Percentiles rank a stretch among this genome's conserved stretches.
Conservation (phyloP, 441 rosid species). For the Populus trichocarpa region DNA sequence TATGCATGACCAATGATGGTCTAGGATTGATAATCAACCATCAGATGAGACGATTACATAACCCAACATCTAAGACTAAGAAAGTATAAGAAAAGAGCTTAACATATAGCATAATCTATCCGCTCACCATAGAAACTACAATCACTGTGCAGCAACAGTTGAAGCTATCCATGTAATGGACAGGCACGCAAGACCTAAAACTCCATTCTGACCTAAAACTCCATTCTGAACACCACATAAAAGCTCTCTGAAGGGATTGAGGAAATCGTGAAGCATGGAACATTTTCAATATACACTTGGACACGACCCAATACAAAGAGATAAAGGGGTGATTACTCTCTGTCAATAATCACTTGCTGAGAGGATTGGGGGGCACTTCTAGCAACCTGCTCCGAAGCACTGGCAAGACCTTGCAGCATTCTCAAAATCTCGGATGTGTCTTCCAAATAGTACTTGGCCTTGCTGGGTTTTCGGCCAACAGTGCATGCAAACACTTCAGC, state of each 20-base stretch:
- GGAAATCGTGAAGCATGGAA: background rate
- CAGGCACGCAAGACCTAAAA: background rate
- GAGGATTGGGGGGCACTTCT: background rate
- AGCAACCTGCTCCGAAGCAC: conserved; percentile 1
- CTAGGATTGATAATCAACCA: no score
- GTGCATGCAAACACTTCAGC: conserved; percentile 55
- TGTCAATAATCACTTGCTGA: background rate
- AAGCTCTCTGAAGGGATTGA: background rate
- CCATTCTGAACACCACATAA: background rate
- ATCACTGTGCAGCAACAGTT: background rate
- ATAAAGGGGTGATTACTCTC: background rate
- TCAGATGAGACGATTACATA: no score
- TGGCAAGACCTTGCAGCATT: conserved; percentile 52
- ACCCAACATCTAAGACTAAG: background rate
- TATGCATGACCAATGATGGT: no score
- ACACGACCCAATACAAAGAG: background rate
- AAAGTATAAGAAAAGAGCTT: background rate
- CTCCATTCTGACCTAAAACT: background rate
- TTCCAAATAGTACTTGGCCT: conserved; percentile 55
- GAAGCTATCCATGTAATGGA: background rate
- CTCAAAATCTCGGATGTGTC: conserved; percentile 37
- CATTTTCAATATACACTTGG: background rate
- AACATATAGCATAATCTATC: background rate
- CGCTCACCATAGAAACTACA: background rate
- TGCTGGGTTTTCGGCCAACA: conserved; percentile 54